Evolutionary conservation across 345 rosid species (phyloP), one percentile per base, ranked within the genome.

Genomic region (Clausena lansium): DNA sequence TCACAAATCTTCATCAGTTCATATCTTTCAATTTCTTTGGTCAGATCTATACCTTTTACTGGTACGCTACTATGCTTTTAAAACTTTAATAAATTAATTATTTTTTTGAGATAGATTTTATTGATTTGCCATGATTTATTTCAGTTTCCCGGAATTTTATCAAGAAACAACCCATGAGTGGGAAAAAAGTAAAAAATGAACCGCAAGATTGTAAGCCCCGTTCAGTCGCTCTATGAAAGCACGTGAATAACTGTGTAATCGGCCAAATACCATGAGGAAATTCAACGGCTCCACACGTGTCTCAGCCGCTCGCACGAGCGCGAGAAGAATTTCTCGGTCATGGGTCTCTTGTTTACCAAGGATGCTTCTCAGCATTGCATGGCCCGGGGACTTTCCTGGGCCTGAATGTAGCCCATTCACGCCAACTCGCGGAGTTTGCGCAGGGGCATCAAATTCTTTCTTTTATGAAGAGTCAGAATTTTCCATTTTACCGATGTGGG

Each of bases 321-420:
- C 7, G 28, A 9, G 33, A 3, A n/a, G 63, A 73, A n/a, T 11
- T 0, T 8, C 0, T 9, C 0, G 19, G 24, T 14, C 57, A 5
- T 24, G 52, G 58, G 8, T 0, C 1, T 4, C 54, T 77, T 58
- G 36, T 72, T n/a, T 59, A 0, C 50, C 63, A 41, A 50, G 70
- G 0, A 68, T 58, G 77, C 83, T 76, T 76, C 80, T 71, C 80
- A 77, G 71, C 83, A 47, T 70, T 0, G 1, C 0, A 0, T 1
- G 80, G 63, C 77, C 77, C 55, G 66, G 74, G 75, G 75, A 67
- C 64, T 73, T 77, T 67, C 75, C 75, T 47, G 60, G n/a, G 71
- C 77, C 27, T 1, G 0, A 4, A 5, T 0, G 0, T 0, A 14
- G 61, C 76, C 83, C 83, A 52, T 2, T 9, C 33, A 77, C 41